These are phyloP conservation scores for Furcasterigmium sp. DNA, from an alignment of 2,329 filamentous ascomycete genomes.

Conservation along the genomic window DNA sequence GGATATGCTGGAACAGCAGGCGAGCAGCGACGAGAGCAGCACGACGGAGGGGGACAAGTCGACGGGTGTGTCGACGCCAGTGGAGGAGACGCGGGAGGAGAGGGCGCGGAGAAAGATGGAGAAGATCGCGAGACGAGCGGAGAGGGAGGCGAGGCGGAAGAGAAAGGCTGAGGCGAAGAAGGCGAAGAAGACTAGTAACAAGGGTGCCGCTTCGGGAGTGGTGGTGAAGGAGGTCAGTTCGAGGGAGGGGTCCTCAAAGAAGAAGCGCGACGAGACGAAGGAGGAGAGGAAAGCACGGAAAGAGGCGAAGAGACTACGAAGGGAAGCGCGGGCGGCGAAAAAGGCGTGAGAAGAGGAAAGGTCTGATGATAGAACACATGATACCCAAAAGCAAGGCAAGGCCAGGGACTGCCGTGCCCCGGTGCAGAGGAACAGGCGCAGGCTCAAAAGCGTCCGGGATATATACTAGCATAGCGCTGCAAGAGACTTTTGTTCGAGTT, in stretches of 20 bases:
- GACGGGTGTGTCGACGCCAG: slow-evolving; percentile 9
- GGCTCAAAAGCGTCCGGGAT: no score
- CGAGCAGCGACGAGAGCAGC: neutral
- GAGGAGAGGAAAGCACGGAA: slow-evolving; percentile 33
- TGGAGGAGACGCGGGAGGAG: slow-evolving; percentile 20
- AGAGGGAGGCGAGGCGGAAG: slow-evolving; percentile 25
- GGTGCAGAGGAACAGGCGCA: no score
- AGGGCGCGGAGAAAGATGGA: slow-evolving; percentile 19
- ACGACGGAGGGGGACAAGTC: slow-evolving; percentile 12
- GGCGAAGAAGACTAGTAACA: slow-evolving; percentile 26
- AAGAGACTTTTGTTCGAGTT: no score
- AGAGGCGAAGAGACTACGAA: slow-evolving; percentile 22
- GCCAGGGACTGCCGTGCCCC: no score
- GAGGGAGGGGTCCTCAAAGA: slow-evolving; percentile 11
- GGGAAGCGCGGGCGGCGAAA: slow-evolving; percentile 18
- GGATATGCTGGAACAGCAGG: slow-evolving; percentile 5
- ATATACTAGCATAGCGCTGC: no score
- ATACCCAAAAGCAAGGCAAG: neutral
- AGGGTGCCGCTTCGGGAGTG: slow-evolving; percentile 9
- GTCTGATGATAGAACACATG: neutral
- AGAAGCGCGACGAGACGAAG: slow-evolving; percentile 32
- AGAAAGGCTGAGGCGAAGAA: slow-evolving; percentile 20
- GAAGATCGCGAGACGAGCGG: slow-evolving; percentile 27
- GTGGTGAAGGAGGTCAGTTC: slow-evolving; percentile 22
- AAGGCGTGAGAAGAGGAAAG: slow-evolving; percentile 9